A percentile compares a stretch with the other conserved stretches of the same genome.
phyloP scores from a whole-genome alignment of 768 basidiomycete species.

The Suillus fuscotomentosus region DNA sequence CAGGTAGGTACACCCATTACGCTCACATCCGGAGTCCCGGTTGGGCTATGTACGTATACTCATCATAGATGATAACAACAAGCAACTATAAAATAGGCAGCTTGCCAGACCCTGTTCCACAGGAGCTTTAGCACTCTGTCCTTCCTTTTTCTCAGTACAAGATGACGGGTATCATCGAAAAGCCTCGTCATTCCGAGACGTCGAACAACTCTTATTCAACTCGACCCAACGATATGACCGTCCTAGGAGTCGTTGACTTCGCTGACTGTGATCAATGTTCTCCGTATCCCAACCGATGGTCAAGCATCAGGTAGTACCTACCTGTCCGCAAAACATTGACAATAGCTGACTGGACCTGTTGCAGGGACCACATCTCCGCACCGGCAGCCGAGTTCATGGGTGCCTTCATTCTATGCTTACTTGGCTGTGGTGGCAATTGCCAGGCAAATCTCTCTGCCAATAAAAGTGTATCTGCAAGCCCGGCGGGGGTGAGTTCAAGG shows the following conservation, averaged over 20 bases:
- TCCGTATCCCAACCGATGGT: constrained; percentile 47
- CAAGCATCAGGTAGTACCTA: constrained; percentile 43
- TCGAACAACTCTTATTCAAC: constrained; percentile 10
- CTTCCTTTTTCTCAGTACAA: constrained; percentile 5
- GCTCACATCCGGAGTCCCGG: constrained; percentile 6
- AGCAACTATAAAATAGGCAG: constrained; percentile 21
- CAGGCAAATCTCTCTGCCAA: constrained; percentile 48
- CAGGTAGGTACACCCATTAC: constrained; percentile 4
- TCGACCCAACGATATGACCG: constrained; percentile 10
- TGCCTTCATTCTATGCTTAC: constrained; percentile 49
- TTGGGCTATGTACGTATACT: not conserved
- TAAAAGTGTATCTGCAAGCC: constrained; percentile 37
- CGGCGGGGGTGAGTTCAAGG: constrained; percentile 45
- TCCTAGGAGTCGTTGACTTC: constrained; percentile 13
- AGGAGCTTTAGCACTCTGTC: not conserved
- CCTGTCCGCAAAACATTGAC: not conserved
- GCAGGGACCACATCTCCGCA: constrained; percentile 44
- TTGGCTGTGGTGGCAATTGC: constrained; percentile 52
- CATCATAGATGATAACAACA: not conserved
- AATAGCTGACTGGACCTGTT: not conserved
- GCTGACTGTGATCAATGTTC: constrained; percentile 34
- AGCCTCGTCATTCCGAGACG: constrained; percentile 22
- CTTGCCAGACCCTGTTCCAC: not conserved
- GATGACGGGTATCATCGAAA: constrained; percentile 22
- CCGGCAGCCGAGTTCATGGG: constrained; percentile 58